phyloP scores from a whole-genome alignment of 352 stramenopile genomes.

The Pythium phragmiticola region DNA sequence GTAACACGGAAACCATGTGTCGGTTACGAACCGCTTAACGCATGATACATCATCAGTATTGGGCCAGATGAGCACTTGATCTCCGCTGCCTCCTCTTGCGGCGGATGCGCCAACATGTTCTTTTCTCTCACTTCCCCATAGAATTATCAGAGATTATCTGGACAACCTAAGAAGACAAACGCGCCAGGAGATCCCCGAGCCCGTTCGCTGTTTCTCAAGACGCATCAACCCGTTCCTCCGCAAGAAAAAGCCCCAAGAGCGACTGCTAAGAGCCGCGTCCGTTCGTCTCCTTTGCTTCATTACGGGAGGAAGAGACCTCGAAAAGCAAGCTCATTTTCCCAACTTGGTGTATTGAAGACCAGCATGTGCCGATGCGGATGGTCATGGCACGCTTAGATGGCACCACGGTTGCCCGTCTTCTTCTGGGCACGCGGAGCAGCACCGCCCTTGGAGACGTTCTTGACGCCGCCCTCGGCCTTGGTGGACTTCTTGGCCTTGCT shows the following conservation, averaged over 20 bases:
- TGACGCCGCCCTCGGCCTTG: constrained; percentile 60
- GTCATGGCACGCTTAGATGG: constrained; percentile 58
- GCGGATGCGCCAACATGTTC: not conserved
- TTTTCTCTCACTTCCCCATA: constrained; percentile 31
- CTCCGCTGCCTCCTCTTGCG: too few relatives aligned
- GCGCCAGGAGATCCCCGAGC: constrained; percentile 4
- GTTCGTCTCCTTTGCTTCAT: not conserved
- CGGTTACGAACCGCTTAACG: constrained; percentile 27
- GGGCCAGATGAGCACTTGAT: too few relatives aligned
- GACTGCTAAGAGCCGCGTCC: not conserved
- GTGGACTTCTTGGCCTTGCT: constrained; percentile 85
- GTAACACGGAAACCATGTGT: constrained; percentile 22
- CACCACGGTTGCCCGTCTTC: constrained; percentile 89
- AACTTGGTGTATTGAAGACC: constrained; percentile 25
- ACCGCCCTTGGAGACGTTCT: constrained; percentile 56
- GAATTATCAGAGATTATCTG: constrained; percentile 38
- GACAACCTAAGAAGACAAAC: constrained; percentile 38
- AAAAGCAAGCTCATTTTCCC: constrained; percentile 33
- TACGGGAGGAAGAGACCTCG: constrained; percentile 12
- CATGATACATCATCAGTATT: constrained; percentile 7
- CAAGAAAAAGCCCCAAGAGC: not conserved
- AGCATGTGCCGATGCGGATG: constrained; percentile 4
- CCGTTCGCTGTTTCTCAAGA: constrained; percentile 1
- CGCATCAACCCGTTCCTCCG: constrained; percentile 7
- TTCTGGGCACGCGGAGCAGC: constrained; percentile 77